Evolutionary conservation across 768 basidiomycete genomes (phyloP).

Genomic region (Pleurotus salmoneostramineus): DNA sequence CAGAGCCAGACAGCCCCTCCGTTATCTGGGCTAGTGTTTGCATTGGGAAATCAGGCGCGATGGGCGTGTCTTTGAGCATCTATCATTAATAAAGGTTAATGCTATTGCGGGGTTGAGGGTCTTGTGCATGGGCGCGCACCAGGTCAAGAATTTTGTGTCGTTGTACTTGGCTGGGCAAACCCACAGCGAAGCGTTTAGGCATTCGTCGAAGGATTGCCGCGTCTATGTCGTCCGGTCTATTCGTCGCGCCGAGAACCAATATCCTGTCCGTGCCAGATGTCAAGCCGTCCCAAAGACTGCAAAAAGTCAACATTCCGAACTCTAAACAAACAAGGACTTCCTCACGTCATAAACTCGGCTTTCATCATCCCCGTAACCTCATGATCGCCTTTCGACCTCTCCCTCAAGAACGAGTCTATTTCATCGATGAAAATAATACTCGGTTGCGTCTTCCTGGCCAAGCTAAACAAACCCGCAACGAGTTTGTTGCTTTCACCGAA

Average conservation of each 20-base stretch:
- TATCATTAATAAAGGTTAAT: slow-evolving; percentile 21
- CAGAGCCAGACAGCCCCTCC: slow-evolving; percentile 82
- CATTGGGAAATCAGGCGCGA: slow-evolving; percentile 61
- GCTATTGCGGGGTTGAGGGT: background rate
- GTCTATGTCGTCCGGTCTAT: slow-evolving; percentile 91
- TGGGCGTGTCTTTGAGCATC: slow-evolving; percentile 82
- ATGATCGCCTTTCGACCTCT: slow-evolving; percentile 85
- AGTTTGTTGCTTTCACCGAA: slow-evolving; percentile 93
- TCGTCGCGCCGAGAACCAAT: slow-evolving; percentile 91
- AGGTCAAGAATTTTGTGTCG: slow-evolving; percentile 80
- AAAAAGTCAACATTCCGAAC: background rate
- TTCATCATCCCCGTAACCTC: slow-evolving; percentile 99
- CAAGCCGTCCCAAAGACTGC: slow-evolving; percentile 92
- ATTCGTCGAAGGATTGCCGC: slow-evolving; percentile 88
- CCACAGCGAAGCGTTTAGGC: slow-evolving; percentile 92
- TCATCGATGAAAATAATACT: slow-evolving; percentile 99
- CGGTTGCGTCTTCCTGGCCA: slow-evolving; percentile 91
- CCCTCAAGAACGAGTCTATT: slow-evolving; percentile 92
- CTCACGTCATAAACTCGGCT: slow-evolving; percentile 91
- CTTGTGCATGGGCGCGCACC: slow-evolving; percentile 35
- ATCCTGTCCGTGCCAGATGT: slow-evolving; percentile 79
- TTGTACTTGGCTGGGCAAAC: slow-evolving; percentile 74
- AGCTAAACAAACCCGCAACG: slow-evolving; percentile 89
- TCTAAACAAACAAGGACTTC: slow-evolving; percentile 5
- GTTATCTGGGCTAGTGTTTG: slow-evolving; percentile 61